phyloP scores from a whole-genome alignment of 140 eudicot species.

The Flaveria floridana region DNA sequence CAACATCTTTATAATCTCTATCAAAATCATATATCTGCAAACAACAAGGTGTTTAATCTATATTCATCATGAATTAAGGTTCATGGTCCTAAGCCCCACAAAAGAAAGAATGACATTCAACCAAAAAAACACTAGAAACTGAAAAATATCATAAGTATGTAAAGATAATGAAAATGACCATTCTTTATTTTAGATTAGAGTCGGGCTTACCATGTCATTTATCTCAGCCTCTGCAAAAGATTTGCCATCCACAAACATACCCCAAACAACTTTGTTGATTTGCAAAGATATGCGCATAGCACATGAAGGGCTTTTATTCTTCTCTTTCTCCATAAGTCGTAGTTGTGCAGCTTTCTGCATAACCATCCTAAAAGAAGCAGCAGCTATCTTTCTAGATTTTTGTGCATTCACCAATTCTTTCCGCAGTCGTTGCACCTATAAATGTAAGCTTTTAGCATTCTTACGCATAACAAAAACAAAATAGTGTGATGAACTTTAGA shows the following conservation, averaged over 20 bases:
- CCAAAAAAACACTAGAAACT: neutral
- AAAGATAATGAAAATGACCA: neutral
- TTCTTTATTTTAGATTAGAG: neutral
- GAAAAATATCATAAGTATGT: neutral
- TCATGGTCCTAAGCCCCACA: neutral
- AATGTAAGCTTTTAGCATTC: slow-evolving; percentile 30
- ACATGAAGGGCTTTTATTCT: slow-evolving; percentile 91
- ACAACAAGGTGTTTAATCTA: slow-evolving; percentile 23
- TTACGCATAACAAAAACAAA: slow-evolving; percentile 3
- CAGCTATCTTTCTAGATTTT: slow-evolving; percentile 76
- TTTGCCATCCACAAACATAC: slow-evolving; percentile 98
- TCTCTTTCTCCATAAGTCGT: slow-evolving; percentile 91
- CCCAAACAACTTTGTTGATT: slow-evolving; percentile 89
- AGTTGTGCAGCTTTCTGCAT: slow-evolving; percentile 94
- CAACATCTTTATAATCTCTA: slow-evolving; percentile 94
- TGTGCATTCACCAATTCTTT: slow-evolving; percentile 64
- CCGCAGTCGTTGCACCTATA: slow-evolving; percentile 74
- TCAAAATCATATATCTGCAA: slow-evolving; percentile 96
- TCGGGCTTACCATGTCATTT: slow-evolving; percentile 77
- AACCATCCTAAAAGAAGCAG: slow-evolving; percentile 78
- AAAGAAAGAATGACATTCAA: neutral
- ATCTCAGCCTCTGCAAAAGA: slow-evolving; percentile 97
- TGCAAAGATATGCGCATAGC: slow-evolving; percentile 98
- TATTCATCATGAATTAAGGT: slow-evolving; percentile 2
- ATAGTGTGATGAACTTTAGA: neutral